phyloP scores from a whole-genome alignment of 2,329 filamentous ascomycete species.

The Aspergillus sp. region DNA sequence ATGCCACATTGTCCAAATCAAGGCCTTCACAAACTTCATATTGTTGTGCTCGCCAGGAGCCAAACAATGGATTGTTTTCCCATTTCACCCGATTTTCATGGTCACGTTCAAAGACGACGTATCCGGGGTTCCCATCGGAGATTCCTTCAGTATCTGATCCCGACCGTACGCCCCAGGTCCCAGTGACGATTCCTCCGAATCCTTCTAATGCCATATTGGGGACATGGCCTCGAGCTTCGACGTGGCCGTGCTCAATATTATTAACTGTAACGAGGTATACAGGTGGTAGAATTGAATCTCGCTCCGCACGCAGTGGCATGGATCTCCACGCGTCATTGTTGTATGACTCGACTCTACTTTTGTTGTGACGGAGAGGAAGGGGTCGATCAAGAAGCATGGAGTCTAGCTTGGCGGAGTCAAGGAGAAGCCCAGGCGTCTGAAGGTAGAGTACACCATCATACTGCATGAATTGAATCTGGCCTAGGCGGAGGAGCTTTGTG shows the following conservation, averaged over 20 bases:
- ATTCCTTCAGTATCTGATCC: conserved; percentile 8
- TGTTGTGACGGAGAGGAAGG: conserved; percentile 34
- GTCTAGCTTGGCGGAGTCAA: conserved; percentile 41
- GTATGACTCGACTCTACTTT: conserved; percentile 34
- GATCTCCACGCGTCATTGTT: conserved; percentile 41
- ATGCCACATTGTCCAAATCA: conserved; percentile 30
- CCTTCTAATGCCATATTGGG: conserved; percentile 34
- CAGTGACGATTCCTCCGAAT: conserved; percentile 33
- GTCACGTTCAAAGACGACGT: conserved; percentile 43
- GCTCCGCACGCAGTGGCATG: conserved; percentile 34
- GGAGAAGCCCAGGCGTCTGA: conserved; percentile 41
- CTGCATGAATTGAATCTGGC: conserved; percentile 41
- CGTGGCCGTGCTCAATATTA: conserved; percentile 30
- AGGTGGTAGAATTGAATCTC: conserved; percentile 31
- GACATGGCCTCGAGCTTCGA: conserved; percentile 40
- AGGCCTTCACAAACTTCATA: conserved; percentile 38
- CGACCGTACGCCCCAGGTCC: conserved; percentile 22
- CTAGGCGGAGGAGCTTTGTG: conserved; percentile 37
- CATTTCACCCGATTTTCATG: conserved; percentile 32
- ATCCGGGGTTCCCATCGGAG: conserved; percentile 27
- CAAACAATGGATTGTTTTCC: conserved; percentile 36
- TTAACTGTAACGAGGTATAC: conserved; percentile 41
- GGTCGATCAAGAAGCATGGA: conserved; percentile 36
- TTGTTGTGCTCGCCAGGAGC: conserved; percentile 37
- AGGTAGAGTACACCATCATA: conserved; percentile 48